Conservation (phyloP, 176 grass and related monocot species). For the Raddia distichophylla region DNA sequence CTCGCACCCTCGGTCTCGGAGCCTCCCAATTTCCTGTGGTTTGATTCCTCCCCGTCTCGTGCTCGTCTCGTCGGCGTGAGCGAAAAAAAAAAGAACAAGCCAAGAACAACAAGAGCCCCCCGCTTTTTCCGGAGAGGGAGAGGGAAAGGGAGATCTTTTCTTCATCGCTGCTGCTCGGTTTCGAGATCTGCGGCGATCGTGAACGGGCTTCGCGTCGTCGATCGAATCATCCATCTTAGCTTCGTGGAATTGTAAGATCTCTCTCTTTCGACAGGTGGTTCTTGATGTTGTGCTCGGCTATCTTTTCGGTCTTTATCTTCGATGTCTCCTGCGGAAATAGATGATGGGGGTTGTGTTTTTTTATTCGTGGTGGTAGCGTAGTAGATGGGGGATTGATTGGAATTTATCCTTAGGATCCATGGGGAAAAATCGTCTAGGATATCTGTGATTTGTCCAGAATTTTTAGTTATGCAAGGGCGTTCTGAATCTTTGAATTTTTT, state of each 20-base stretch:
- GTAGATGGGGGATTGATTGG: not conserved
- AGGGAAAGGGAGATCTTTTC: too few species aligned
- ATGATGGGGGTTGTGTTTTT: not conserved
- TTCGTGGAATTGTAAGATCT: conserved; percentile 46
- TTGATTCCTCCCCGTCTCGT: not conserved
- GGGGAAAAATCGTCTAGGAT: not conserved
- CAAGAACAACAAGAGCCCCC: not conserved
- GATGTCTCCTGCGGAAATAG: not conserved
- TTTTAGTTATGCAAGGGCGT: not conserved
- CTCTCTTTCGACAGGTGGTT: not conserved
- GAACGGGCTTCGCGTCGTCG: too few species aligned
- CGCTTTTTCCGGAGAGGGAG: not conserved
- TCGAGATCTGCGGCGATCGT: not conserved
- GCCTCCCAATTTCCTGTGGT: not conserved
- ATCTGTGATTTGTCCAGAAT: not conserved
- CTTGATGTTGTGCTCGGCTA: not conserved
- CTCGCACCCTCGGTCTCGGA: not conserved
- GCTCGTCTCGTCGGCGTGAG: conserved; percentile 5
- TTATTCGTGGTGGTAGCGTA: not conserved
- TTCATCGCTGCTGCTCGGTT: not conserved
- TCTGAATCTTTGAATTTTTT: not conserved
- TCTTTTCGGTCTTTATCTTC: not conserved
- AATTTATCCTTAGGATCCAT: not conserved
- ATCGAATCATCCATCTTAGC: too few species aligned
- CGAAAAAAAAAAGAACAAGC: too few species aligned